Conservation (phyloP, 164 flowering plant species). For the Umbilicus rupestris region DNA sequence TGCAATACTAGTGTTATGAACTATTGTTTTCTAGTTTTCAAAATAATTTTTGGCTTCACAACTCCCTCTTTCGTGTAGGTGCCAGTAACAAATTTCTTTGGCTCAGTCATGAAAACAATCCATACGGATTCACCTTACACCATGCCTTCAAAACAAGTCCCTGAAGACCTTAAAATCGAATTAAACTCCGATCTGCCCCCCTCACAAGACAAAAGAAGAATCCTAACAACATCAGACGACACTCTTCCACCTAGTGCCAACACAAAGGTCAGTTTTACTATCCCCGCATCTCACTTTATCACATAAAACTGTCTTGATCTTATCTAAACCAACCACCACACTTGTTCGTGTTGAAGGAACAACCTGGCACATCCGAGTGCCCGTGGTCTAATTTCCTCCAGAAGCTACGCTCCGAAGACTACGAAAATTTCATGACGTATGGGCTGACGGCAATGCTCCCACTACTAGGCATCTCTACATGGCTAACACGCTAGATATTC, state of each 20-base stretch:
- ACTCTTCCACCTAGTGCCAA: conserved; percentile 18
- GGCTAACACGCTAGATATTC: conserved; percentile 31
- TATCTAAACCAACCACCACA: not conserved
- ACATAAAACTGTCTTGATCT: not conserved
- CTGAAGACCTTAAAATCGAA: conserved; percentile 11
- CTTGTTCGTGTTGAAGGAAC: not conserved
- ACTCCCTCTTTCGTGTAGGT: conserved; percentile 34
- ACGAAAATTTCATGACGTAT: conserved; percentile 43
- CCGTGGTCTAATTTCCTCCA: conserved; percentile 15
- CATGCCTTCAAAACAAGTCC: conserved; percentile 24
- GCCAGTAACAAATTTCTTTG: conserved; percentile 92
- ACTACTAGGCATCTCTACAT: conserved; percentile 33
- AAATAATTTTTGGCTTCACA: not conserved
- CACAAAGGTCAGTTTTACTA: conserved; percentile 22
- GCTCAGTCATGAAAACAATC: conserved; percentile 92
- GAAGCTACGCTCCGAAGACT: conserved; percentile 26
- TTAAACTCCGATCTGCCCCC: conserved; percentile 20
- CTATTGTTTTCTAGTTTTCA: not conserved
- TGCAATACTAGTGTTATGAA: not conserved
- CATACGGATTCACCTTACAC: conserved; percentile 76
- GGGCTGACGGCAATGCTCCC: conserved; percentile 52
- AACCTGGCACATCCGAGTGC: conserved; percentile 23
- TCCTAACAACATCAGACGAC: conserved; percentile 14
- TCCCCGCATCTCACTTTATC: not conserved
- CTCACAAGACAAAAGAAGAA: conserved; percentile 20